phyloP scores from a whole-genome alignment of 768 basidiomycete genomes.

The Mycena floridula region DNA sequence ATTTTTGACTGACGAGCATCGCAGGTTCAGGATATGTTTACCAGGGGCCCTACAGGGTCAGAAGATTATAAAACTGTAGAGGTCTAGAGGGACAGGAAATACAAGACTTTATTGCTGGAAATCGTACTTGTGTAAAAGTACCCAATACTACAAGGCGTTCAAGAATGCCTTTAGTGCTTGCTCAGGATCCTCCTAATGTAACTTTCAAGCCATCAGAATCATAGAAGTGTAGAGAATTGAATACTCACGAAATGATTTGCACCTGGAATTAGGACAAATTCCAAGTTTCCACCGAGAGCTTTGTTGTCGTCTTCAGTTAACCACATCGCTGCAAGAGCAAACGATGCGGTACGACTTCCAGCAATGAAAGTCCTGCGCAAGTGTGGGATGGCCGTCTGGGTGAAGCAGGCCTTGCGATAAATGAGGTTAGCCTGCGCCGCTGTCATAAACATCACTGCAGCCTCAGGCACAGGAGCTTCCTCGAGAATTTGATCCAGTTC shows the following conservation, averaged over 20 bases:
- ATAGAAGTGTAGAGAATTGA: neutral
- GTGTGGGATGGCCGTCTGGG: neutral
- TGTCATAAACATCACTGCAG: neutral
- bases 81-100: too few relatives aligned
- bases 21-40: too few relatives aligned
- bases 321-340: neutral
- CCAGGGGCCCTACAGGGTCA: too few relatives aligned
- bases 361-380: neutral
- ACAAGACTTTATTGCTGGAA: too few relatives aligned
- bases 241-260: neutral
- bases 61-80: too few relatives aligned
- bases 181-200: neutral
- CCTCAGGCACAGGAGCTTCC: neutral
- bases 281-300: neutral
- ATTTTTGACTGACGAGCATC: too few relatives aligned
- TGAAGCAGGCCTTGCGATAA: neutral
- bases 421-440: neutral
- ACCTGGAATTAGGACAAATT: neutral
- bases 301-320: neutral
- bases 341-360: neutral
- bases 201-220: neutral
- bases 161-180: neutral
- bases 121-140: too few relatives aligned
- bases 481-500: neutral
- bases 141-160: neutral